phyloP scores from a whole-genome alignment of 495 filamentous ascomycete genomes.

The Aspergillus kassunensis region DNA sequence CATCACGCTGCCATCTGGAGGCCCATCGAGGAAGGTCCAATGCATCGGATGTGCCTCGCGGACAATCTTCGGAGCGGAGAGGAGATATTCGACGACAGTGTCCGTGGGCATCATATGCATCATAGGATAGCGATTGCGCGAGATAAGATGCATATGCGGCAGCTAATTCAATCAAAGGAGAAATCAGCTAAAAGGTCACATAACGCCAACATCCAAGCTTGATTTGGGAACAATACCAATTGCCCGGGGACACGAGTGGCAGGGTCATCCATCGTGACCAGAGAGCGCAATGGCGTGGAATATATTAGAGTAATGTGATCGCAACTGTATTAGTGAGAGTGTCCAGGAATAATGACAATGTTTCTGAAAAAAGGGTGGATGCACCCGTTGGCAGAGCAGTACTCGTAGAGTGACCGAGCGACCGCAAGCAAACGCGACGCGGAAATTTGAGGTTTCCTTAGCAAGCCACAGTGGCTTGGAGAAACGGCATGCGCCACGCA shows the following conservation, averaged over 20 bases:
- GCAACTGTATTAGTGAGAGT: neutral
- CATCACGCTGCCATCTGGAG: constrained; percentile 73
- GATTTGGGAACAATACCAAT: constrained; percentile 42
- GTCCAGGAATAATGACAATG: constrained; percentile 7
- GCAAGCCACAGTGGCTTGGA: constrained; percentile 10
- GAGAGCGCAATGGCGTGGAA: constrained; percentile 11
- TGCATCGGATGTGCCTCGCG: constrained; percentile 73
- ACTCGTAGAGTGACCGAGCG: constrained; percentile 7
- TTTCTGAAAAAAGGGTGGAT: constrained; percentile 10
- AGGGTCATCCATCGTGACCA: constrained; percentile 58
- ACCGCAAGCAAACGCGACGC: constrained; percentile 38
- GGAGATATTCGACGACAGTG: constrained; percentile 71
- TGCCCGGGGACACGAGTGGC: constrained; percentile 58
- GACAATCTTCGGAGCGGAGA: constrained; percentile 74
- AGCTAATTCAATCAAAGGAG: constrained; percentile 45
- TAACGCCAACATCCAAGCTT: constrained; percentile 4
- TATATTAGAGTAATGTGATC: constrained; percentile 13
- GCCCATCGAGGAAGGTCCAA: constrained; percentile 86
- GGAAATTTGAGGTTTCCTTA: constrained; percentile 31
- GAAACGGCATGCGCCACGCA: neutral
- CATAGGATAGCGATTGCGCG: constrained; percentile 66
- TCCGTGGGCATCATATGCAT: constrained; percentile 61
- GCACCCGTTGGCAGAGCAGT: constrained; percentile 11
- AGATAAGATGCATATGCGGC: constrained; percentile 82
- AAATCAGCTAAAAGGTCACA: constrained; percentile 6